These are phyloP conservation scores for Carex kokanica DNA, from an alignment of 176 grass and related monocot species.

Conservation along the genomic window DNA sequence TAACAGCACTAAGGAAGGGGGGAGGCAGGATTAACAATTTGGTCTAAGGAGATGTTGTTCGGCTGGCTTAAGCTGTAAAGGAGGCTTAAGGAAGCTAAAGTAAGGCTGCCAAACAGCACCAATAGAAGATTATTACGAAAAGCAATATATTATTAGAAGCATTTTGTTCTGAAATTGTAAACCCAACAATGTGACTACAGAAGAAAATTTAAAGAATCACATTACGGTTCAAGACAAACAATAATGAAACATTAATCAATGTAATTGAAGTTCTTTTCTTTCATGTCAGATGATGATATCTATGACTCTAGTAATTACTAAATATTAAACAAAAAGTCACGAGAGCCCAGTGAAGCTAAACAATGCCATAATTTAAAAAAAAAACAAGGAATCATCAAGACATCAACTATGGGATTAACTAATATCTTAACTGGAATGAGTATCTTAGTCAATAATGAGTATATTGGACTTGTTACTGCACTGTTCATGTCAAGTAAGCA, in stretches of 20 bases:
- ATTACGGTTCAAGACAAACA: background rate
- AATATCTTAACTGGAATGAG: too few relatives aligned
- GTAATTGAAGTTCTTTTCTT: slow-evolving; percentile 5
- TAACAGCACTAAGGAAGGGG: too few relatives aligned
- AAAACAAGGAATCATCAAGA: too few relatives aligned
- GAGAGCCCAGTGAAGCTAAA: background rate
- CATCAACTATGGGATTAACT: background rate
- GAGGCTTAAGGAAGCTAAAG: too few relatives aligned
- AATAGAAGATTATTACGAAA: background rate
- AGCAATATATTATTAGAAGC: background rate
- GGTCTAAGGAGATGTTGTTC: too few relatives aligned
- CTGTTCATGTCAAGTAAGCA: background rate
- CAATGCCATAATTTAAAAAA: background rate
- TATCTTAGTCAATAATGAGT: background rate
- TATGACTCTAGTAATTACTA: background rate
- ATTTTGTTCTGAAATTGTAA: background rate
- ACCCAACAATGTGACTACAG: background rate
- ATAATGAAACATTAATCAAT: background rate
- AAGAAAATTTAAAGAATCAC: background rate
- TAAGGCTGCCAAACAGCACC: too few relatives aligned
- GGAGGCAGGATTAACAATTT: too few relatives aligned
- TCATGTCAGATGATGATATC: background rate
- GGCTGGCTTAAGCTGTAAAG: too few relatives aligned
- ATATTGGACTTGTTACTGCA: background rate
- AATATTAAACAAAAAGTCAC: background rate